Conservation (phyloP, 1,284 basidiomycete genomes). For the Apiotrichum brassicae region DNA sequence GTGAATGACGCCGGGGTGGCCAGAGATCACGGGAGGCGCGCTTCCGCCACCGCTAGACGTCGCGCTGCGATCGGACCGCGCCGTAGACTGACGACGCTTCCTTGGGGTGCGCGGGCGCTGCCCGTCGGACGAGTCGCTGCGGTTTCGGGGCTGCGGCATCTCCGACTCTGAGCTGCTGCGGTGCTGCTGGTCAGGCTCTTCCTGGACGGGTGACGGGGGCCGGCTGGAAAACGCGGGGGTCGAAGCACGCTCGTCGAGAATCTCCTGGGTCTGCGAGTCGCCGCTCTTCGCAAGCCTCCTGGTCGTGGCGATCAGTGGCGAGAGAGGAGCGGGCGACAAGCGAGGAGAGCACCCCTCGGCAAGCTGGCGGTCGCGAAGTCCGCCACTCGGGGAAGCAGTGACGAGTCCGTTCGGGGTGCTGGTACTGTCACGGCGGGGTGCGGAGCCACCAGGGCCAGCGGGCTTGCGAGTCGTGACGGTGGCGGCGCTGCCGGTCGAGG, state of each 20-base stretch:
- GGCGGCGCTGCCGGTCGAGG: slow-evolving; percentile 20
- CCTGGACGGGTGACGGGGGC: slow-evolving; percentile 36
- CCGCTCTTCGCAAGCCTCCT: slow-evolving; percentile 2
- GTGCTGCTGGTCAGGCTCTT: slow-evolving; percentile 16
- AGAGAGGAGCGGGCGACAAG: slow-evolving; percentile 2
- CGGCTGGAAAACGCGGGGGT: slow-evolving; percentile 2
- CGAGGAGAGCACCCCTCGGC: not conserved
- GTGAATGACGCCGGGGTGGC: slow-evolving; percentile 75
- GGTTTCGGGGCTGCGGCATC: not conserved
- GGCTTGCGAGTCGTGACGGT: slow-evolving; percentile 3
- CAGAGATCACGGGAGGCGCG: slow-evolving; percentile 21
- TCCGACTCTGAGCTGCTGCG: slow-evolving; percentile 5
- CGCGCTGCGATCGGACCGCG: slow-evolving; percentile 32
- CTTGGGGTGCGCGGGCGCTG: slow-evolving; percentile 19
- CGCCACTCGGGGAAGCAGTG: not conserved
- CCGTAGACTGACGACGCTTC: slow-evolving; percentile 29
- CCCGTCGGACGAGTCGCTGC: slow-evolving; percentile 6
- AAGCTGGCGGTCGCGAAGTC: slow-evolving; percentile 1
- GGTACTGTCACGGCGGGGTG: slow-evolving; percentile 2
- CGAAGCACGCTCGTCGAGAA: slow-evolving; percentile 10
- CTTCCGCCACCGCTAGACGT: slow-evolving; percentile 13
- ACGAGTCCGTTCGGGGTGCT: not conserved
- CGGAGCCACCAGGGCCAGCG: not conserved
- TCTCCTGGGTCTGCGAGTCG: slow-evolving; percentile 11
- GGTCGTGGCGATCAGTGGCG: slow-evolving; percentile 3